Conservation (phyloP, 1,284 basidiomycete genomes). For the Heterobasidion irregulare region DNA sequence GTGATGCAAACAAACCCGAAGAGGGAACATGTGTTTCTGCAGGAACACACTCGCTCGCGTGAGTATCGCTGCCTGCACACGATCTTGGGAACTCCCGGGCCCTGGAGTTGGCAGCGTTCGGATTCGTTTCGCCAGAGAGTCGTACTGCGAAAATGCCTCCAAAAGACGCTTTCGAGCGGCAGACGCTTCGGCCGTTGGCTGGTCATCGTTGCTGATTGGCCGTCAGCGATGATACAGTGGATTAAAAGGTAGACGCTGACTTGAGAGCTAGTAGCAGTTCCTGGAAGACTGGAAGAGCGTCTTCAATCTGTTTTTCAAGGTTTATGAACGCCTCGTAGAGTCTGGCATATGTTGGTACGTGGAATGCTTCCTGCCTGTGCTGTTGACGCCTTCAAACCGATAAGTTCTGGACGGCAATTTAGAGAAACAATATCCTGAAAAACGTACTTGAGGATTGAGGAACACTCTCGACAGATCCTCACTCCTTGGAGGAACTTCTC, state of each 20-base stretch:
- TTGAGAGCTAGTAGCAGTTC: slow-evolving; percentile 51
- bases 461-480: slow-evolving; percentile 78
- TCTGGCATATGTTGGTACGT: slow-evolving; percentile 55
- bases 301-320: slow-evolving; percentile 74
- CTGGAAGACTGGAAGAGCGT: slow-evolving; percentile 62
- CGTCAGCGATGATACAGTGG: background rate
- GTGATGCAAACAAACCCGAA: slow-evolving; percentile 39
- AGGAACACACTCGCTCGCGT: slow-evolving; percentile 76
- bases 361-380: slow-evolving; percentile 62
- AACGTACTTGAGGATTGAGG: slow-evolving; percentile 68
- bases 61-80: slow-evolving; percentile 77
- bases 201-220: slow-evolving; percentile 42
- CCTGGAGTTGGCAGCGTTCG: slow-evolving; percentile 56
- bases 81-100: slow-evolving; percentile 69
- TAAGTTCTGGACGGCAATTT: background rate
- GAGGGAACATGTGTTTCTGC: slow-evolving; percentile 81
- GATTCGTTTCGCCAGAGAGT: slow-evolving; percentile 82
- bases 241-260: slow-evolving; percentile 18
- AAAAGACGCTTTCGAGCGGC: slow-evolving; percentile 73
- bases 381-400: slow-evolving; percentile 58
- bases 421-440: background rate
- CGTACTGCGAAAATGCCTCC: slow-evolving; percentile 82
- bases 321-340: slow-evolving; percentile 72
- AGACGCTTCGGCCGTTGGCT: slow-evolving; percentile 60
- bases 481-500: slow-evolving; percentile 80